Conservation (phyloP, 1,284 basidiomycete genomes). For the Porodaedalea pini region DNA sequence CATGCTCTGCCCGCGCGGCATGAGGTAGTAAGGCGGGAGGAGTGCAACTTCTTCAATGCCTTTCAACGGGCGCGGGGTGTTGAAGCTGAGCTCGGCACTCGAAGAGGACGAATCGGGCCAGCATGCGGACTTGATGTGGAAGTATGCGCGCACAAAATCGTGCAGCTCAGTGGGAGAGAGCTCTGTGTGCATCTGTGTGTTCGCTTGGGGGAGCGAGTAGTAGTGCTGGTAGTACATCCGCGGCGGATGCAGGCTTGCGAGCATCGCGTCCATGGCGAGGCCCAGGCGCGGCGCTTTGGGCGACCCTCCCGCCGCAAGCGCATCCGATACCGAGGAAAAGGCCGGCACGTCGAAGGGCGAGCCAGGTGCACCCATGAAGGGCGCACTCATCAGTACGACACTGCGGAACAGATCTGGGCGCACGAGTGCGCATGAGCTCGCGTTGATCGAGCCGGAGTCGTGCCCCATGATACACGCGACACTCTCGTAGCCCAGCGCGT, state of each 20-base stretch:
- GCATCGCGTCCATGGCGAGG: conserved; percentile 25
- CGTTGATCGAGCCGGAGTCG: conserved; percentile 56
- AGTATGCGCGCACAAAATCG: conserved; percentile 53
- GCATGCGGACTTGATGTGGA: conserved; percentile 57
- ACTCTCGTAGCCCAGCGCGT: conserved; percentile 45
- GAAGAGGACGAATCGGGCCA: conserved; percentile 29
- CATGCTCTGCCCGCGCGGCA: conserved; percentile 52
- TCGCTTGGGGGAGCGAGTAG: conserved; percentile 44
- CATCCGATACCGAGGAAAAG: conserved; percentile 1
- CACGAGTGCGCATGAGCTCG: conserved; percentile 49
- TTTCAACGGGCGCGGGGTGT: conserved; percentile 32
- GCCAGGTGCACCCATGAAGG: conserved; percentile 45
- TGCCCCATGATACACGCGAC: conserved; percentile 53
- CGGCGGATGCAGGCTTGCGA: conserved; percentile 45
- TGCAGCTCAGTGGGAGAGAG: conserved; percentile 41
- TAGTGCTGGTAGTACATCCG: conserved; percentile 57
- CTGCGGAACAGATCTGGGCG: conserved; percentile 55
- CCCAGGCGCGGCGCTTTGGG: conserved; percentile 18
- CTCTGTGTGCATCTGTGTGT: conserved; percentile 38
- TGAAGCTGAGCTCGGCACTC: too few species aligned
- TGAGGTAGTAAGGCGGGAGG: conserved; percentile 61
- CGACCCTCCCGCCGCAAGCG: conserved; percentile 18
- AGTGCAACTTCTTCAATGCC: conserved; percentile 35
- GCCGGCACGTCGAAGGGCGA: conserved; percentile 24
- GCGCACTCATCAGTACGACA: conserved; percentile 57